phyloP scores from a whole-genome alignment of 2,329 filamentous ascomycete genomes.

The Allantophomopsis lycopodina region DNA sequence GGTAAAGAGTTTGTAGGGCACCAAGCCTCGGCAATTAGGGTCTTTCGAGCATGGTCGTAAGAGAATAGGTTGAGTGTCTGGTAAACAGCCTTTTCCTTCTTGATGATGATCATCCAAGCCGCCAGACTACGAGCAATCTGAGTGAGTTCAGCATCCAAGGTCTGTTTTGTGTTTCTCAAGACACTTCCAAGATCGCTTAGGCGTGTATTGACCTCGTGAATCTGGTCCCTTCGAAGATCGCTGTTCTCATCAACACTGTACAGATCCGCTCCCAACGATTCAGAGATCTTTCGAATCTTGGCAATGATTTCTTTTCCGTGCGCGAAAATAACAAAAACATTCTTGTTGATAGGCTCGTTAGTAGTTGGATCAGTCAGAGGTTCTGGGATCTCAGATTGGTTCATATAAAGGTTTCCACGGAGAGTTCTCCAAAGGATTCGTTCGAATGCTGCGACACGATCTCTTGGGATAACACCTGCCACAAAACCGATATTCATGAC shows the following conservation, averaged over 20 bases:
- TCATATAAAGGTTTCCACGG: conserved; percentile 98
- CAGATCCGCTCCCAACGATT: conserved; percentile 88
- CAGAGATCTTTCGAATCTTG: conserved; percentile 98
- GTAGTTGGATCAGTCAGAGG: conserved; percentile 81
- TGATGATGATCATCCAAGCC: conserved; percentile 94
- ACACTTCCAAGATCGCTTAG: conserved; percentile 86
- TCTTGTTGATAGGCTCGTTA: conserved; percentile 90
- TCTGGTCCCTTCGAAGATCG: conserved; percentile 87
- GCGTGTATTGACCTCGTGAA: conserved; percentile 92
- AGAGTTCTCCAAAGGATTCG: conserved; percentile 95
- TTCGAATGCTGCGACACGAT: conserved; percentile 90
- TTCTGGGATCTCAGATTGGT: conserved; percentile 96
- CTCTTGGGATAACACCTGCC: conserved; percentile 84
- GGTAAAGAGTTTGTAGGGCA: conserved; percentile 83
- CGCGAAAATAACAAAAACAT: conserved; percentile 98
- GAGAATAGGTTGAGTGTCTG: conserved; percentile 92
- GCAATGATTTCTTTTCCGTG: conserved; percentile 96
- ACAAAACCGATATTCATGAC: conserved; percentile 99
- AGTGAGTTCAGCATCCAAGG: conserved; percentile 80
- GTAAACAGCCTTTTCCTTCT: conserved; percentile 97
- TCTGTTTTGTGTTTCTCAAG: conserved; percentile 86
- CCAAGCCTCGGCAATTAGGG: conserved; percentile 95
- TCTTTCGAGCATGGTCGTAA: conserved; percentile 90
- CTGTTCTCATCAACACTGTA: conserved; percentile 98
- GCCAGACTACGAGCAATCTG: conserved; percentile 88